These are phyloP conservation scores for Nadsonia fulvescens DNA, from an alignment of 805 yeast species.

Conservation along the genomic window DNA sequence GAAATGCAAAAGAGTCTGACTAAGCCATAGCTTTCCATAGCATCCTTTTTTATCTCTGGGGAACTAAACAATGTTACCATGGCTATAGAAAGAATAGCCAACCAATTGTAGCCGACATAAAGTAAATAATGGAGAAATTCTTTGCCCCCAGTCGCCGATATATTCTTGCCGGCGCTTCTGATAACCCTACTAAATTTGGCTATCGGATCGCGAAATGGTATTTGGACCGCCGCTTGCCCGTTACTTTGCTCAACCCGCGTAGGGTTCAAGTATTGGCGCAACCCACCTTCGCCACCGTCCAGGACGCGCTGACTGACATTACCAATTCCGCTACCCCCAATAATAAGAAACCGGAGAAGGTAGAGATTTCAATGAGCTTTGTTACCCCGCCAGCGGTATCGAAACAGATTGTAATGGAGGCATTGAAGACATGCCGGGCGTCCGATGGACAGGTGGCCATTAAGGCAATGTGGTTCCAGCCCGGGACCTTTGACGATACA, in stretches of 20 bases:
- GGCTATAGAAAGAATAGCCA: too few relatives aligned
- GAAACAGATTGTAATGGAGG: constrained; percentile 24
- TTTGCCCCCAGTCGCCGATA: constrained; percentile 35
- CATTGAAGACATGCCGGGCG: too few relatives aligned
- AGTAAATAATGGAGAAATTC: constrained; percentile 21
- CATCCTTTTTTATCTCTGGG: too few relatives aligned
- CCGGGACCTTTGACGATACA: constrained; percentile 48
- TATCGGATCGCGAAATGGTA: constrained; percentile 58
- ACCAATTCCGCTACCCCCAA: constrained; percentile 18
- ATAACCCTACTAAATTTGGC: constrained; percentile 48
- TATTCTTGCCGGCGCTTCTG: constrained; percentile 58
- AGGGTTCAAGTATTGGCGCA: constrained; percentile 29
- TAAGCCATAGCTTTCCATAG: too few relatives aligned
- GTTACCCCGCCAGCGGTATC: constrained; percentile 61
- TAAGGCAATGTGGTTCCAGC: constrained; percentile 66
- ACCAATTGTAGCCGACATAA: too few relatives aligned
- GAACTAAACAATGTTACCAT: too few relatives aligned
- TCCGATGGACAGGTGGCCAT: constrained; percentile 18
- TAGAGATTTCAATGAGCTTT: constrained; percentile 37
- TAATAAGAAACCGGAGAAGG: too few relatives aligned
- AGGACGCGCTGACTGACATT: constrained; percentile 16
- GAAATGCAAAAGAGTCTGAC: too few relatives aligned
- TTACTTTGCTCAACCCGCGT: constrained; percentile 47
- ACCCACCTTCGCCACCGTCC: constrained; percentile 17
- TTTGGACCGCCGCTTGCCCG: constrained; percentile 33